phyloP scores from a whole-genome alignment of 305 asterid genomes.

The Andrographis paniculata region DNA sequence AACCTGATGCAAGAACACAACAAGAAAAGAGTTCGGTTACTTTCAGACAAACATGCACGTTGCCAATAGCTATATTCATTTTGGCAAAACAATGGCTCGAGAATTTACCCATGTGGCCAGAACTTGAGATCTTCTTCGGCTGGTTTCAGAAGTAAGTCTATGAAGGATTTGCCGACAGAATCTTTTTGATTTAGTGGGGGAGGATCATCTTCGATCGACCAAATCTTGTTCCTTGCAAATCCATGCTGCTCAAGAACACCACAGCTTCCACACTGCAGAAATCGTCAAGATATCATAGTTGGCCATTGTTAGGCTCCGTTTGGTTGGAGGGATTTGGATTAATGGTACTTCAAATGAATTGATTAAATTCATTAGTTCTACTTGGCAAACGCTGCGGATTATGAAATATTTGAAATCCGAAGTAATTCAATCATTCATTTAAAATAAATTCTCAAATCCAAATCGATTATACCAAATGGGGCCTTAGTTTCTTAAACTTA shows the following conservation, averaged over 20 bases:
- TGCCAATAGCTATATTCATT: no score
- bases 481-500: no score
- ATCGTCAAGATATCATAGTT: conserved; percentile 10
- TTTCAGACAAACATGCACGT: not conserved
- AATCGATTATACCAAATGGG: no score
- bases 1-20: conserved; percentile 51
- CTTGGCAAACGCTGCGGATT: no score
- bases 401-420: no score
- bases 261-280: conserved; percentile 63
- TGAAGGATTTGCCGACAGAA: conserved; percentile 58
- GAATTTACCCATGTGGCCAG: conserved; percentile 79
- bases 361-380: no score
- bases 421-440: no score
- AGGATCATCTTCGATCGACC: conserved; percentile 78
- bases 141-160: conserved; percentile 84
- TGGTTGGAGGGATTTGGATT: conserved; percentile 2
- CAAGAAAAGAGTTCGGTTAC: not conserved
- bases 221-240: conserved; percentile 70
- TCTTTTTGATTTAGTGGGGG: conserved; percentile 59
- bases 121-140: conserved; percentile 77
- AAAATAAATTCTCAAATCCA: no score
- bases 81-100: no score
- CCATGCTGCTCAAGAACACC: conserved; percentile 82
- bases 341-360: conserved; percentile 1
- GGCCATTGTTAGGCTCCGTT: conserved; percentile 7